A percentile compares a stretch with the other conserved stretches of the same genome.
Conservation (phyloP, 495 filamentous ascomycete species). For the Oleoguttula mirabilis region DNA sequence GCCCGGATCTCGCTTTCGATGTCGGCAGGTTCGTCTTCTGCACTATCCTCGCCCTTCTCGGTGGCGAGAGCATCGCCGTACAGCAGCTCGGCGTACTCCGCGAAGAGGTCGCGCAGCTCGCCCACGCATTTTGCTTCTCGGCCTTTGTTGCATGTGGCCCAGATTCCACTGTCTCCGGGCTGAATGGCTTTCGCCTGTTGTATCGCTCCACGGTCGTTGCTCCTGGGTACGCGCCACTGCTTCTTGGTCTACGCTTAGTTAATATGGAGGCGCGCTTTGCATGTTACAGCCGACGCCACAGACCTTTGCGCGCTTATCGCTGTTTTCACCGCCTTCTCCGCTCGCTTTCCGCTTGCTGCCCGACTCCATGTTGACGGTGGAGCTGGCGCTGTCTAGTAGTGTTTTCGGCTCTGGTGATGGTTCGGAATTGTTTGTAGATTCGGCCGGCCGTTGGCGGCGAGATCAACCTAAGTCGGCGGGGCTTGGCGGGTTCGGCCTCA, state of each 20-base stretch:
- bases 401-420: too few relatives aligned
- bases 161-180: conserved; percentile 73
- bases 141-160: conserved; percentile 73
- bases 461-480: too few relatives aligned
- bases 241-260: conserved; percentile 27
- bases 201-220: conserved; percentile 7
- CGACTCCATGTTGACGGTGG: conserved; percentile 12
- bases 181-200: conserved; percentile 25
- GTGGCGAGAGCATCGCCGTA: conserved; percentile 36
- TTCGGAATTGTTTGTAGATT: too few relatives aligned
- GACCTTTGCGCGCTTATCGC: conserved; percentile 15
- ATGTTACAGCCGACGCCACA: too few relatives aligned
- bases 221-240: conserved; percentile 27
- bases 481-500: too few relatives aligned
- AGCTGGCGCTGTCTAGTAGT: too few relatives aligned
- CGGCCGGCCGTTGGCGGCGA: too few relatives aligned
- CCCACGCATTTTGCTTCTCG: conserved; percentile 65
- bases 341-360: conserved; percentile 14
- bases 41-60: conserved; percentile 25
- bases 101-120: conserved; percentile 63
- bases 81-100: conserved; percentile 50
- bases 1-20: conserved; percentile 75
- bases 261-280: too few relatives aligned
- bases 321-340: neutral
- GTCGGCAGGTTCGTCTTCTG: conserved; percentile 40